Conservation (phyloP, 2,329 filamentous ascomycete genomes). For the Pestalotiopsis sp. region DNA sequence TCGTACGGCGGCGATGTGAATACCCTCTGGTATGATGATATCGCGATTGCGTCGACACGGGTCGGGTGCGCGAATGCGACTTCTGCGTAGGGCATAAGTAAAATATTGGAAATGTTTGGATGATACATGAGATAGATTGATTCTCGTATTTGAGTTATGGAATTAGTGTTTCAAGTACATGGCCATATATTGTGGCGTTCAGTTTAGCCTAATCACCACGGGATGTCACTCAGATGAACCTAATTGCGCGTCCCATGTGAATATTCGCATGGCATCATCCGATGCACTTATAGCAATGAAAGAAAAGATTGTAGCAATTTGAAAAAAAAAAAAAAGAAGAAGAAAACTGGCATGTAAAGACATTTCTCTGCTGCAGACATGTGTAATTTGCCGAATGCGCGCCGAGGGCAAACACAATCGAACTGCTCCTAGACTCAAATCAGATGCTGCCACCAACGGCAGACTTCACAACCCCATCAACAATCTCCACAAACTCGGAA, state of each 20-base stretch:
- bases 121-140: not conserved
- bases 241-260: too few relatives aligned
- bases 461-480: not conserved
- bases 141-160: not conserved
- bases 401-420: too few relatives aligned
- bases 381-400: too few relatives aligned
- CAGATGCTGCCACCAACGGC: not conserved
- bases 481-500: not conserved
- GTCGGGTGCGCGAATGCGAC: conserved; percentile 42
- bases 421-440: too few relatives aligned
- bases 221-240: not conserved
- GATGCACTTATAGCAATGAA: not conserved
- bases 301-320: not conserved
- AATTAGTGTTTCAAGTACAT: not conserved
- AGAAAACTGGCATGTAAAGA: too few relatives aligned
- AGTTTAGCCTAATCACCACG: not conserved
- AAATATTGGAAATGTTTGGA: not conserved
- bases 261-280: not conserved
- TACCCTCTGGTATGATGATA: conserved; percentile 65
- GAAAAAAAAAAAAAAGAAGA: too few relatives aligned
- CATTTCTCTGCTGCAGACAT: too few relatives aligned
- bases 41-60: conserved; percentile 46
- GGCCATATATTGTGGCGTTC: not conserved
- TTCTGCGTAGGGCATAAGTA: not conserved
- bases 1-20: conserved; percentile 60